A percentile compares a stretch with the other conserved stretches of the same genome.
Conservation (phyloP, 768 basidiomycete genomes). For the Lactarius indigo region DNA sequence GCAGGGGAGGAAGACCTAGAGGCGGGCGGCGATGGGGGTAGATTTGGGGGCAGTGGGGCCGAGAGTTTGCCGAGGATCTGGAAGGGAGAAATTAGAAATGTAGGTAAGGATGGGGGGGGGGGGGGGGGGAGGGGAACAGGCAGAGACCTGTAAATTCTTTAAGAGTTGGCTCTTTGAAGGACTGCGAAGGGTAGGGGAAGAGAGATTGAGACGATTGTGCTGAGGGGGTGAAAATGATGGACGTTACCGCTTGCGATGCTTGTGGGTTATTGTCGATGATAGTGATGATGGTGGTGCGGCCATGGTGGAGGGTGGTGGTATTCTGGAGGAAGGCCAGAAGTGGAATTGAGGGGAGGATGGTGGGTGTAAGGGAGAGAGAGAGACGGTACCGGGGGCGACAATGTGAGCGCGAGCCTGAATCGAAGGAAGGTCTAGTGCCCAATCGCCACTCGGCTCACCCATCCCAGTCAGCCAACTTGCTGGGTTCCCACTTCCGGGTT, state of each 20-base stretch:
- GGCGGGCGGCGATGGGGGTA: constrained; percentile 45
- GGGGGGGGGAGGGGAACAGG: constrained; percentile 4
- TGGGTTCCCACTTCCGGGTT: constrained; percentile 14
- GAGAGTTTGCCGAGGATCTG: constrained; percentile 42
- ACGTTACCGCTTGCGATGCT: constrained; percentile 24
- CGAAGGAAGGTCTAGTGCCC: constrained; percentile 20
- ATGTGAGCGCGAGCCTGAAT: constrained; percentile 21
- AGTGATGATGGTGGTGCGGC: background rate
- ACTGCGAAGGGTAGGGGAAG: constrained; percentile 26
- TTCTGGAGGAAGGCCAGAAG: constrained; percentile 1
- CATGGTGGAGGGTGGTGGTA: constrained; percentile 2
- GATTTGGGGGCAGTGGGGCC: constrained; percentile 41
- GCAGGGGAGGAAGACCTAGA: constrained; percentile 43
- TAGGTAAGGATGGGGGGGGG: constrained; percentile 3
- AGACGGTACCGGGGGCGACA: constrained; percentile 14
- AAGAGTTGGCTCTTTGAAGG: constrained; percentile 34
- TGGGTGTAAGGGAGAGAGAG: constrained; percentile 20
- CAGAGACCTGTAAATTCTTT: constrained; percentile 39
- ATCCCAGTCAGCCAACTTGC: constrained; percentile 22
- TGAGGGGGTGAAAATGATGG: constrained; percentile 5
- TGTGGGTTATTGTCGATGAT: constrained; percentile 8
- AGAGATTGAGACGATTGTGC: constrained; percentile 17
- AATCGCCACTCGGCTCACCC: constrained; percentile 22
- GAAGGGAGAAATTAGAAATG: constrained; percentile 23
- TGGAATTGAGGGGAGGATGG: constrained; percentile 16